Percentiles rank a stretch among this genome's conserved stretches.
These are phyloP conservation scores for Trametes cingulata DNA, from an alignment of 768 basidiomycete genomes.

Conservation along the genomic window DNA sequence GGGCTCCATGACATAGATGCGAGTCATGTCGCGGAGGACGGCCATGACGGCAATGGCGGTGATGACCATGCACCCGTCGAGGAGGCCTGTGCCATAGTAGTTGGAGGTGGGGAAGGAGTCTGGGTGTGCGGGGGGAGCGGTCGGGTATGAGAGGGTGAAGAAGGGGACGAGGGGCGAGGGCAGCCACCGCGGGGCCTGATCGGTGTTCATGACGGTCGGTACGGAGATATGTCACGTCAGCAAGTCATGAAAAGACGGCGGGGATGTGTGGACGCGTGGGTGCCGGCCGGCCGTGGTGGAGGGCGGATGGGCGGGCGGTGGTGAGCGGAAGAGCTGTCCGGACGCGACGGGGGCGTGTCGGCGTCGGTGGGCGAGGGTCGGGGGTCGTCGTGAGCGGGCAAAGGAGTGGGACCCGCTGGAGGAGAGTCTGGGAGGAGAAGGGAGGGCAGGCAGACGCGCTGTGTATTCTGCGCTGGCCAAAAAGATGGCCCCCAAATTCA, in stretches of 20 bases:
- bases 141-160: conserved; percentile 72
- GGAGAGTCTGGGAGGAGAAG: not conserved
- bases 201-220: conserved; percentile 39
- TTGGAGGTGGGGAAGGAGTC: conserved; percentile 73
- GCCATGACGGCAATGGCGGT: conserved; percentile 87
- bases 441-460: not conserved
- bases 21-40: conserved; percentile 74
- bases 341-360: conserved; percentile 3
- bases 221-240: conserved; percentile 33
- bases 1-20: conserved; percentile 76
- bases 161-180: conserved; percentile 63
- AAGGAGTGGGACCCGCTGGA: not conserved
- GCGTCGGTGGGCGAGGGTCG: not conserved
- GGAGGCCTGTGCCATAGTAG: conserved; percentile 72
- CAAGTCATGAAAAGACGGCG: conserved; percentile 33
- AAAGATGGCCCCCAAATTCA: not conserved
- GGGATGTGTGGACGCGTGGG: conserved; percentile 6
- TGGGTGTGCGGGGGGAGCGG: conserved; percentile 49
- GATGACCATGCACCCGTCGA: conserved; percentile 78
- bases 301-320: not conserved
- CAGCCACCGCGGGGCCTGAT: conserved; percentile 43
- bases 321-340: not conserved
- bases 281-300: not conserved
- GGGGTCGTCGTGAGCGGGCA: conserved; percentile 2
- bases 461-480: conserved; percentile 7